Evolutionary conservation across 768 basidiomycete genomes (phyloP), one percentile per base, ranked within the genome.

Genomic region (Leucosporidium scottii): DNA sequence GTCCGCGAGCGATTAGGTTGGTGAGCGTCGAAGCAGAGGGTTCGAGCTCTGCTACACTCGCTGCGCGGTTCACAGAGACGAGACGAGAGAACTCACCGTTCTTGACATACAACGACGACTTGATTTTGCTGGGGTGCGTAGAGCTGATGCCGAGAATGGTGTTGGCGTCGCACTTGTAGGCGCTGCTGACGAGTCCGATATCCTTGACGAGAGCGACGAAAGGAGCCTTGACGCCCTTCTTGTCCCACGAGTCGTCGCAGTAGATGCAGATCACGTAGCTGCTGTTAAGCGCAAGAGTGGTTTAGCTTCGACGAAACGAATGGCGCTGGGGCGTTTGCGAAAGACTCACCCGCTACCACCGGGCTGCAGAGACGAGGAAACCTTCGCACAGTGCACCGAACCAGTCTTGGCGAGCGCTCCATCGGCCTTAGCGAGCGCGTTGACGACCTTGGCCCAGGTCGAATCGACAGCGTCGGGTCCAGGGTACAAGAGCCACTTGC

Each of bases 401-500:
- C 68, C 73, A 1, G 62, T 48, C 49, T 66, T 64, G 18, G 61
- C 66, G 34, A 74, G 61, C 5, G 61, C 48, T 0, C 70, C 73
- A 27, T 72, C 70, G 8, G 30, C 36, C n/a, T 62, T 30, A 0
- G 67, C 68, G 50, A 74, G 23, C 7, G 70, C 70, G 18, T 56
- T 54, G 23, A 69, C 70, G 55, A 74, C 60, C 55, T 72, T 74
- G 1, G 31, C 8, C 73, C 73, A 74, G 0, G 30, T 4, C 3
- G 8, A 3, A 49, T 72, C 73, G 51, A 72, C 64, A 30, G 3
- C 8, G 12, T 69, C 68, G 27, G 51, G 25, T 4, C 23, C 15
- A 8, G 67, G 65, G 64, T 54, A 70, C 55, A 72, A 59, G 20
- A 74, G 55, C 73, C 73, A 74, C 39, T 74, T 74, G 15, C 73